Evolutionary conservation across 371 early-diverging fungal species (phyloP).

Genomic region (Rhizopus arrhizus): DNA sequence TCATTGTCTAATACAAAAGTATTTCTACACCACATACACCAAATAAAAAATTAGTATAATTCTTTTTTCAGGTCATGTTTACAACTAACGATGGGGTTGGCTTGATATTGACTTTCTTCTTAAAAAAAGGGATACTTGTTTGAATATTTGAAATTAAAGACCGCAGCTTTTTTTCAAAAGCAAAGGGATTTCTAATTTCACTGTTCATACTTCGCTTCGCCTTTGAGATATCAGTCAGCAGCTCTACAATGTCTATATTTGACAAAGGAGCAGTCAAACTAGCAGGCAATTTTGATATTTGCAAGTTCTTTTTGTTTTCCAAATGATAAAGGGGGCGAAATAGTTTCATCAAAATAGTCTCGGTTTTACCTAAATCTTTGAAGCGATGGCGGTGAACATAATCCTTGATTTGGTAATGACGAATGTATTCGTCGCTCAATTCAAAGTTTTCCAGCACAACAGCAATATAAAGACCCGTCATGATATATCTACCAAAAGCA

Average conservation of each 20-base stretch:
- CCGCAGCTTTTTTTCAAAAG: conserved; percentile 18
- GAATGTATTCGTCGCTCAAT: conserved; percentile 61
- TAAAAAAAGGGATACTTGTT: conserved; percentile 15
- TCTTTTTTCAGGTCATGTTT: not conserved
- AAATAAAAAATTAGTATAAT: not conserved
- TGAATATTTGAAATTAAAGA: conserved; percentile 9
- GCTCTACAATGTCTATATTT: conserved; percentile 32
- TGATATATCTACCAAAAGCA: conserved; percentile 61
- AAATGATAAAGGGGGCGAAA: conserved; percentile 35
- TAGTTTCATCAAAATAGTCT: conserved; percentile 37
- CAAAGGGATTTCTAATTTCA: conserved; percentile 9
- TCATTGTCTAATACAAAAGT: conserved; percentile 24
- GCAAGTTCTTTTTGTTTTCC: conserved; percentile 41
- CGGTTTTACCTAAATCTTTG: conserved; percentile 34
- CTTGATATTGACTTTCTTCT: conserved; percentile 14
- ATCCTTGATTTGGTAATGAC: conserved; percentile 59
- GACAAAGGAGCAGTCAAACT: conserved; percentile 48
- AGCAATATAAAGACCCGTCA: conserved; percentile 68
- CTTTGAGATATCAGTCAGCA: conserved; percentile 25
- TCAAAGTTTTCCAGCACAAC: conserved; percentile 69
- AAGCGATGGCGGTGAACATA: conserved; percentile 53
- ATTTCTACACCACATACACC: conserved; percentile 2
- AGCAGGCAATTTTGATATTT: conserved; percentile 47
- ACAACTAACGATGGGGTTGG: conserved; percentile 21
- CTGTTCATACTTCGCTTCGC: not conserved